Percentiles rank a stretch among this genome's conserved stretches.
Conservation (phyloP, 257 asterid species). For the Nicotiana undulata region DNA sequence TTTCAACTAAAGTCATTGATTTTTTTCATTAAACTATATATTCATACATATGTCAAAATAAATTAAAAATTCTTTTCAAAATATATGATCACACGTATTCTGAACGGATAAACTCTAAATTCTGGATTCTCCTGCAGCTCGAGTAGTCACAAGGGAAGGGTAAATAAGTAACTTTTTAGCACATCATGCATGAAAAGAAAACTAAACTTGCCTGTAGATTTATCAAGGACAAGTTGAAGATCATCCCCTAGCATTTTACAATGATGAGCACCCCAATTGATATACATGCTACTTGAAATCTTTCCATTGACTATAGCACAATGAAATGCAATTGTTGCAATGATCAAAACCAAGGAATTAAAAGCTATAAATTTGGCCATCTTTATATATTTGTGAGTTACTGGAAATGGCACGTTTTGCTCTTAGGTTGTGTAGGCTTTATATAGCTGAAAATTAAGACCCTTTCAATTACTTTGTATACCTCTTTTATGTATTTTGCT, state of each 20-base stretch:
- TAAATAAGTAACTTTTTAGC: too few relatives aligned
- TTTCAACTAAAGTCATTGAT: too few relatives aligned
- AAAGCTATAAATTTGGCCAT: slow-evolving; percentile 1
- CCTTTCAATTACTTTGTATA: neutral
- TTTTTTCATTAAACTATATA: too few relatives aligned
- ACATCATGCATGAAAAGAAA: neutral
- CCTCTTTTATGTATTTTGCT: neutral
- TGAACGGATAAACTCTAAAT: neutral
- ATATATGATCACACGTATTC: neutral
- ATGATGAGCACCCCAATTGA: neutral
- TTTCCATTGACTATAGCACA: neutral
- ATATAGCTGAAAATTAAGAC: neutral
- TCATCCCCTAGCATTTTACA: neutral
- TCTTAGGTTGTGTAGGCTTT: neutral
- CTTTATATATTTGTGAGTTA: neutral
- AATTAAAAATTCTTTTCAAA: too few relatives aligned
- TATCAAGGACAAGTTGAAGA: slow-evolving; percentile 8
- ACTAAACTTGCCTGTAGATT: neutral
- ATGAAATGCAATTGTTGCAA: neutral
- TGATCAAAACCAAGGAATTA: neutral
- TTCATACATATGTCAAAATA: too few relatives aligned
- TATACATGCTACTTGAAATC: slow-evolving; percentile 6
- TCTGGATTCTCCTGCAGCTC: neutral
- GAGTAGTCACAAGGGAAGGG: neutral
- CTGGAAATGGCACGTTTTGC: neutral